Evolutionary conservation across 169 alveolate genomes (phyloP), one percentile per base, ranked within the genome.

Genomic region (Plasmodium inui): DNA sequence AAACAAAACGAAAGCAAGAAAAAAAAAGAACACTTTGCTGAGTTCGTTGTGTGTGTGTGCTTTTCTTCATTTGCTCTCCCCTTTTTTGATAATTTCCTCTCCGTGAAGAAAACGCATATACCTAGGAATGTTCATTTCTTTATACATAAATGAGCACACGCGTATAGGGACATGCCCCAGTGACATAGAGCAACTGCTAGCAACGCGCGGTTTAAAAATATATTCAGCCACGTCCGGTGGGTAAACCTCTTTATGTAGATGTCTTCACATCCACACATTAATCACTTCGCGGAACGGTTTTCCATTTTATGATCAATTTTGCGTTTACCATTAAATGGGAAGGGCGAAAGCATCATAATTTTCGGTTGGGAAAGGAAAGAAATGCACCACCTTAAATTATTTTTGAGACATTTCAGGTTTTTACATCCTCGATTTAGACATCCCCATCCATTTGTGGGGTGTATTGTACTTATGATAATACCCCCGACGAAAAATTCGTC

Each of bases 81-180:
- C 84, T 34, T 30, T 61, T 67, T 26, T 19, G 37, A n/a, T 67
- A 67, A 67, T 67, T 22, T 3, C 30, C 76, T 26, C n/a, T 3
- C 30, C 37, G n/a, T 67, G 76, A 67, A 67, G 76, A 67, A 67
- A 67, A 67, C n/a, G 37, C n/a, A 8, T 67, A 67, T 2, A 10
- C 37, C 5, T 67, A 67, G 37, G 37, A 67, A 67, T 67, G 37
- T 28, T 26, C 76, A 67, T 9, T 67, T 26, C 39, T 28, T 67
- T 67, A 67, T 41, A 67, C 37, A 67, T 67, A 67, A 67, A 67
- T 67, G 76, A 26, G 76, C 76, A 67, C 76, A 67, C 76, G 37
- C 9, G 37, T 28, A 67, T 22, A 67, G 34, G 76, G 76, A 28
- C 76, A 26, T 3, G 14, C n/a, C 76, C 76, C 37, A 67, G 17